A percentile compares a stretch with the other conserved stretches of the same genome.
Evolutionary conservation across 192 early-diverging fungal species (phyloP).

Genomic region (Cladochytrium replicatum): DNA sequence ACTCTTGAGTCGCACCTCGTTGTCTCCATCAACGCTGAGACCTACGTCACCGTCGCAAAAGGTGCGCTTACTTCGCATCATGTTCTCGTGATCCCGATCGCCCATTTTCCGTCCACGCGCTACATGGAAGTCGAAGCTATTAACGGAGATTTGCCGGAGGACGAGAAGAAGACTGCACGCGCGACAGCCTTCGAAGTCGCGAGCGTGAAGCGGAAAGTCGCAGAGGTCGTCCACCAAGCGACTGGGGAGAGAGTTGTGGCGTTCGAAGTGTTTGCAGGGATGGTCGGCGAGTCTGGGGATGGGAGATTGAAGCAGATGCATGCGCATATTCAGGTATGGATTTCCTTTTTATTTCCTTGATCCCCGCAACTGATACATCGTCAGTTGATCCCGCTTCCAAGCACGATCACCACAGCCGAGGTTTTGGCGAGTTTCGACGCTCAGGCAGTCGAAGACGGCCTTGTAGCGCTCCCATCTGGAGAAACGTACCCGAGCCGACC

Average conservation of each 20-base stretch:
- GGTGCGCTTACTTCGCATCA: conserved; percentile 81
- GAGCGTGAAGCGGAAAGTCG: too few species aligned
- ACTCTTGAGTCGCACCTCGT: conserved; percentile 85
- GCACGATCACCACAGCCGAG: too few species aligned
- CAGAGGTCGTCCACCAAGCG: conserved; percentile 4
- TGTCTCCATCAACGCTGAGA: conserved; percentile 68
- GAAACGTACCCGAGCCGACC: too few species aligned
- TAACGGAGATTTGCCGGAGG: too few species aligned
- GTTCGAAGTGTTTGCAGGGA: conserved; percentile 62
- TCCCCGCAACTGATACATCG: too few species aligned
- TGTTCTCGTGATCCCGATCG: conserved; percentile 61
- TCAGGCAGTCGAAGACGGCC: too few species aligned
- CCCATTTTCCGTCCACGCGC: conserved; percentile 22
- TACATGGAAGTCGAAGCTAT: conserved; percentile 21
- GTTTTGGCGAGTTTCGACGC: too few species aligned
- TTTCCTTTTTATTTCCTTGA: too few species aligned
- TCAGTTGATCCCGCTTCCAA: too few species aligned
- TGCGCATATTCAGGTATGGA: conserved; percentile 63
- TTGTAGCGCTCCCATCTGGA: too few species aligned
- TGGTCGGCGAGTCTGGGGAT: background rate
- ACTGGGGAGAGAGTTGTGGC: conserved; percentile 52
- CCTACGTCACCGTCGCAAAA: conserved; percentile 80
- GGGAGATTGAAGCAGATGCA: conserved; percentile 39
- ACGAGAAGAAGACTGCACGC: too few species aligned
- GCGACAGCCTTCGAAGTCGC: too few species aligned